These are phyloP conservation scores for Eutrema japonicum DNA, from an alignment of 345 rosid species.

Conservation along the genomic window DNA sequence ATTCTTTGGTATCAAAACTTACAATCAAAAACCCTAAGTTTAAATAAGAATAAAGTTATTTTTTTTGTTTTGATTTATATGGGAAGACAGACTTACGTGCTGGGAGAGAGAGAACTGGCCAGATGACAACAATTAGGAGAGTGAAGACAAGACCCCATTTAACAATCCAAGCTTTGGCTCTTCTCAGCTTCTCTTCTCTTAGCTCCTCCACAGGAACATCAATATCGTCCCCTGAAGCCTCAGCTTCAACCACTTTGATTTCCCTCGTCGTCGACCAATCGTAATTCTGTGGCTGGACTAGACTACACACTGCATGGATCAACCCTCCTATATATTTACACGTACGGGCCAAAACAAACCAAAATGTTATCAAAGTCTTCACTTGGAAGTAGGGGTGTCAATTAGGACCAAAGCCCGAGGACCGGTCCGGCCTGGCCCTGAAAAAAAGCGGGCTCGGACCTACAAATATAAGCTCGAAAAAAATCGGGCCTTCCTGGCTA, in stretches of 20 bases:
- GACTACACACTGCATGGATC: conserved; percentile 70
- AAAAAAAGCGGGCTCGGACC: no score
- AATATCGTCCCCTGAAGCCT: conserved; percentile 21
- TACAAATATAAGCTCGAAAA: no score
- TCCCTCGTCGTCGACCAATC: conserved; percentile 82
- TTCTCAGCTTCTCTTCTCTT: conserved; percentile 70
- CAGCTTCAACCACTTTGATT: conserved; percentile 83
- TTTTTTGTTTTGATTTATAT: no score
- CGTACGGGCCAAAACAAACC: conserved; percentile 16
- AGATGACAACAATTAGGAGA: conserved; percentile 61
- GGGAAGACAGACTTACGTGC: conserved; percentile 55
- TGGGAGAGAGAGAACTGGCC: conserved; percentile 84
- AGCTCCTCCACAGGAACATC: conserved; percentile 69
- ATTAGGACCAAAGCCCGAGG: no score
- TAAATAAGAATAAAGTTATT: no score
- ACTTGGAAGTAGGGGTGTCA: no score
- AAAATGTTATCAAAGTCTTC: not conserved
- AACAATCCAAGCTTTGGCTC: conserved; percentile 78
- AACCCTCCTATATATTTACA: conserved; percentile 53
- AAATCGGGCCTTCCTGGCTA: no score
- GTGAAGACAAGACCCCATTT: conserved; percentile 89
- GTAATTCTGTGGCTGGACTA: conserved; percentile 72
- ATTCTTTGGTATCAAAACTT: no score
- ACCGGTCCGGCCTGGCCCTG: no score
- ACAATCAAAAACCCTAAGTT: no score